Percentiles rank a stretch among this genome's conserved stretches.
phyloP scores from a whole-genome alignment of 352 stramenopile genomes.

The Phytophthora sp. region DNA sequence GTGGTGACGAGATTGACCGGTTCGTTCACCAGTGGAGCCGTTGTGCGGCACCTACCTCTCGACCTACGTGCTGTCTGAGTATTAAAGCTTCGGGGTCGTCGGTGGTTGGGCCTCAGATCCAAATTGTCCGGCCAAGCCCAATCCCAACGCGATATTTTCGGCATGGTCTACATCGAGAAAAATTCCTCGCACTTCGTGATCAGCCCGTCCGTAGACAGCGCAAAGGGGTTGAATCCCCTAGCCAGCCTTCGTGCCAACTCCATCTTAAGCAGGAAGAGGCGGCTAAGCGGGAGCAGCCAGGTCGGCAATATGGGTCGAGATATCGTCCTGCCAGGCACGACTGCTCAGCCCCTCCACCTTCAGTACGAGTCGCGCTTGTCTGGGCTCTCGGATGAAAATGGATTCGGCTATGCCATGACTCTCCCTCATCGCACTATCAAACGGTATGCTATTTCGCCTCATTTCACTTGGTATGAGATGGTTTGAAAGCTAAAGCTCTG shows the following conservation, averaged over 20 bases:
- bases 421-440: slow-evolving; percentile 60
- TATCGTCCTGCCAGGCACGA: slow-evolving; percentile 14
- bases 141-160: slow-evolving; percentile 44
- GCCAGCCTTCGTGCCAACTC: slow-evolving; percentile 16
- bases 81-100: slow-evolving; percentile 16
- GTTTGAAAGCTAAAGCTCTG: neutral
- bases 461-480: neutral
- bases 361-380: slow-evolving; percentile 59
- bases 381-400: slow-evolving; percentile 40
- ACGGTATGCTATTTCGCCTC: slow-evolving; percentile 33
- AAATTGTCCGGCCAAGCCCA: slow-evolving; percentile 40
- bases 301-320: slow-evolving; percentile 26
- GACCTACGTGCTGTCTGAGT: slow-evolving; percentile 4
- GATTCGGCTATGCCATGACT: slow-evolving; percentile 31
- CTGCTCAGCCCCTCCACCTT: slow-evolving; percentile 49
- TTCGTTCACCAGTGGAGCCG: slow-evolving; percentile 28
- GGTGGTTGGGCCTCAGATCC: slow-evolving; percentile 32
- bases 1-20: slow-evolving; percentile 23
- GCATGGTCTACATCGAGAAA: slow-evolving; percentile 38
- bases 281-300: slow-evolving; percentile 19
- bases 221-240: slow-evolving; percentile 14
- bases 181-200: slow-evolving; percentile 39
- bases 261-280: slow-evolving; percentile 32
- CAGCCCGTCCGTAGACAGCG: slow-evolving; percentile 23
- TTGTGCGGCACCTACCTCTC: slow-evolving; percentile 20